A percentile compares a stretch with the other conserved stretches of the same genome.
These are phyloP conservation scores for Verbena officinalis DNA, from an alignment of 257 asterid genomes.

Conservation along the genomic window DNA sequence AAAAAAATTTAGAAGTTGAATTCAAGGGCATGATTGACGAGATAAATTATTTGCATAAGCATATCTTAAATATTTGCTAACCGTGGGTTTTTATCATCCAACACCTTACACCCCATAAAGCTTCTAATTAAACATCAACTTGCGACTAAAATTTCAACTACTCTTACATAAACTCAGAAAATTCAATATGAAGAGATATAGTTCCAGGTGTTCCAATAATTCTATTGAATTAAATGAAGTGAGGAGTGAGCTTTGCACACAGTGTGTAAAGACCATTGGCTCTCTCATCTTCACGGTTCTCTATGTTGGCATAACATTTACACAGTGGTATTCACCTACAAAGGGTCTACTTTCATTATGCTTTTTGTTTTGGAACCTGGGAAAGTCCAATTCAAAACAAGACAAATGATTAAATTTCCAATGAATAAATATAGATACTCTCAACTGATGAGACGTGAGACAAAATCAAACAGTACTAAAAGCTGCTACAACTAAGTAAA, in stretches of 20 bases:
- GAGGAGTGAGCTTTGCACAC: not conserved
- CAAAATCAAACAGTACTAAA: too few relatives aligned
- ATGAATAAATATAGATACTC: not conserved
- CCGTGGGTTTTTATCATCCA: too few relatives aligned
- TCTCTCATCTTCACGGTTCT: slow-evolving; percentile 11
- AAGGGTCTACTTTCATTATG: not conserved
- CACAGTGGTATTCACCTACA: not conserved
- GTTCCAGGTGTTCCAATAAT: not conserved
- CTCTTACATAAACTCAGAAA: not conserved
- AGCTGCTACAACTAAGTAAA: too few relatives aligned
- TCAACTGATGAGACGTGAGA: too few relatives aligned
- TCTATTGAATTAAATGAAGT: not conserved
- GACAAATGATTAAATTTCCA: not conserved
- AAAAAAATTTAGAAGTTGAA: too few relatives aligned
- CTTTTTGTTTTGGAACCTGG: slow-evolving; percentile 17
- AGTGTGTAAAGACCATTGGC: not conserved
- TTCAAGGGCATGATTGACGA: not conserved
- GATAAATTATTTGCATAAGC: not conserved
- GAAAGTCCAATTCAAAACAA: not conserved
- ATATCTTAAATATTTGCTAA: not conserved
- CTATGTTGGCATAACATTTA: not conserved
- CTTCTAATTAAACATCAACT: not conserved
- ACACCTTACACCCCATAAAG: not conserved
- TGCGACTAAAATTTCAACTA: not conserved
- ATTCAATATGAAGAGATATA: not conserved